Evolutionary conservation across 768 basidiomycete genomes (phyloP).

Genomic region (Coprinopsis cinerea): DNA sequence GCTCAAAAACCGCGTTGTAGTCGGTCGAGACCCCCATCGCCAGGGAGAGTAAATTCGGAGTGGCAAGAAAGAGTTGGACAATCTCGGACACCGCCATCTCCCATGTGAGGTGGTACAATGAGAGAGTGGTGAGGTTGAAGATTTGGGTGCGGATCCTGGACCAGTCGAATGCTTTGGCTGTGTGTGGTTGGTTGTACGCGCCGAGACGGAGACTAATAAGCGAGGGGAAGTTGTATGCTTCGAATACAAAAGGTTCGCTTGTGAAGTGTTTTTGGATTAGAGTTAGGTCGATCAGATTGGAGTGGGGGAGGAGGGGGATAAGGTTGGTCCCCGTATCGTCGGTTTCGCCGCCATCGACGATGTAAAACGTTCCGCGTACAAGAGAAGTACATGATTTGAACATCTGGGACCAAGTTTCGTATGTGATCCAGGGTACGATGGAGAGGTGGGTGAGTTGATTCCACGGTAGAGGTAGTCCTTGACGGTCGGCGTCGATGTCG

Average conservation of each 20-base stretch:
- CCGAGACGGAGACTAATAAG: slow-evolving; percentile 2
- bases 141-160: background rate
- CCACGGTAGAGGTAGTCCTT: slow-evolving; percentile 1
- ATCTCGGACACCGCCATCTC: background rate
- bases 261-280: background rate
- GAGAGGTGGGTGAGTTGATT: slow-evolving; percentile 6
- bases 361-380: slow-evolving; percentile 1
- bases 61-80: background rate
- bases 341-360: background rate
- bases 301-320: background rate
- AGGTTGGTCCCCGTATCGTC: background rate
- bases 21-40: slow-evolving; percentile 3
- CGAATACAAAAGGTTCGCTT: background rate
- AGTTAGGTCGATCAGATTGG: background rate
- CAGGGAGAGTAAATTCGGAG: background rate
- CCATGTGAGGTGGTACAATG: slow-evolving; percentile 4
- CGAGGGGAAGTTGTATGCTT: slow-evolving; percentile 1
- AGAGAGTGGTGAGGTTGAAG: slow-evolving; percentile 3
- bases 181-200: background rate
- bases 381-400: background rate
- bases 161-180: background rate
- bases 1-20: slow-evolving; percentile 7
- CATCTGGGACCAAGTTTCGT: background rate
- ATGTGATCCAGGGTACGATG: slow-evolving; percentile 1
- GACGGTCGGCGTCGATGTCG: background rate